Conservation (phyloP, 768 basidiomycete species). For the Boletus pseudopeckii region DNA sequence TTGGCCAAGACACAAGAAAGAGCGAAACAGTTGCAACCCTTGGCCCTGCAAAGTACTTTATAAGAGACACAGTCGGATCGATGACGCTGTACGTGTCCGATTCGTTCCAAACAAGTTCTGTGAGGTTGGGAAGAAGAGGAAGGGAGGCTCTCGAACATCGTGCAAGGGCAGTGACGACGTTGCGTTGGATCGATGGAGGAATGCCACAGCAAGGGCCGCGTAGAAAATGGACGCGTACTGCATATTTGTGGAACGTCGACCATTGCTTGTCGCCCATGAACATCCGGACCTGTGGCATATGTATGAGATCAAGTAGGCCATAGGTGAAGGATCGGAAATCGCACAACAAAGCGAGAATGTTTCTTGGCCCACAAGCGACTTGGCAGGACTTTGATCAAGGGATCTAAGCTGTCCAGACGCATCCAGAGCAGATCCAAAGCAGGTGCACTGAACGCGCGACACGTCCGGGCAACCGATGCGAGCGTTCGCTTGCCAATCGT, state of each 20-base stretch:
- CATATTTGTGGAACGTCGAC: conserved; percentile 16
- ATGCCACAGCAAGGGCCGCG: conserved; percentile 4
- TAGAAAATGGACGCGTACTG: conserved; percentile 12
- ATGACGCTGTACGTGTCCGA: neutral
- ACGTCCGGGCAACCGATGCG: conserved; percentile 19
- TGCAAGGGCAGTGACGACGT: conserved; percentile 6
- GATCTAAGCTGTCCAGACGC: conserved; percentile 13
- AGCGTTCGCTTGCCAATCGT: conserved; percentile 7
- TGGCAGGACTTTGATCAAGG: conserved; percentile 14
- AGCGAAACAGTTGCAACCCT: neutral
- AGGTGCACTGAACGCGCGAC: conserved; percentile 13
- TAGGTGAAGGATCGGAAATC: neutral
- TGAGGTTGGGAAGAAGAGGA: conserved; percentile 17
- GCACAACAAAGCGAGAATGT: conserved; percentile 2
- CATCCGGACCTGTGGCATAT: conserved; percentile 1
- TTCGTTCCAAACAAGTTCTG: conserved; percentile 7
- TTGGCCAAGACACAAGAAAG: conserved; percentile 6
- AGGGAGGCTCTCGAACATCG: conserved; percentile 7
- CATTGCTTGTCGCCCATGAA: conserved; percentile 12
- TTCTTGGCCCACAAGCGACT: conserved; percentile 9
- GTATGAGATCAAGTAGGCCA: neutral
- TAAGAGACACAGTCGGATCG: conserved; percentile 6
- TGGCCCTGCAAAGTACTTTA: conserved; percentile 14
- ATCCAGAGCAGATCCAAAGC: conserved; percentile 23
- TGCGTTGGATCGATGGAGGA: neutral